Percentiles rank a stretch among this genome's conserved stretches.
These are phyloP conservation scores for Diutina rugosa DNA, from an alignment of 1,139 yeast species.

Conservation along the genomic window DNA sequence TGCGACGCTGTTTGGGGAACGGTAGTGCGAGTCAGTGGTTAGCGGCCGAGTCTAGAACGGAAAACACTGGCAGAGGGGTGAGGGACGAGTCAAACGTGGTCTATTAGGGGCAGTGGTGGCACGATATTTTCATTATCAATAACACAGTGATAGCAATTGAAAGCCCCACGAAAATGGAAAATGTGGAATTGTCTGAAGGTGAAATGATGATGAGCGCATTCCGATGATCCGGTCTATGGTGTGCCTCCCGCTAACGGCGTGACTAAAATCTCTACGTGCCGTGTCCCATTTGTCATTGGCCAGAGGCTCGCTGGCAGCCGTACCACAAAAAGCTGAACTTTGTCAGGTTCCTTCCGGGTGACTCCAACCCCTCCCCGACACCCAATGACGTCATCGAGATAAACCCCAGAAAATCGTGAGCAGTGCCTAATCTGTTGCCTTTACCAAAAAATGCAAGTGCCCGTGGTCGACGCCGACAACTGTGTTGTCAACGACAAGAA, in stretches of 20 bases:
- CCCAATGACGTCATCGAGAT: neutral
- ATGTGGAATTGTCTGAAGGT: too few relatives aligned
- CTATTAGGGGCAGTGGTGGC: neutral
- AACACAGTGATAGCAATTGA: too few relatives aligned
- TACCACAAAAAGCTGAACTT: neutral
- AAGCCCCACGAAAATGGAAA: too few relatives aligned
- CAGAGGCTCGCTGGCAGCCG: neutral
- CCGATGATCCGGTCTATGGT: neutral
- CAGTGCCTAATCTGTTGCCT: too few relatives aligned
- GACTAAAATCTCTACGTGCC: neutral
- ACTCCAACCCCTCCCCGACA: neutral
- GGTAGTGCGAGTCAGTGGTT: neutral
- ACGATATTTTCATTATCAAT: too few relatives aligned
- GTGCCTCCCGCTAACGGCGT: too few relatives aligned
- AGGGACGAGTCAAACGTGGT: neutral
- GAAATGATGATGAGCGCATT: neutral
- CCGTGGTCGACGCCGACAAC: slow-evolving; percentile 6
- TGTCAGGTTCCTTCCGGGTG: neutral
- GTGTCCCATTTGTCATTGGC: neutral
- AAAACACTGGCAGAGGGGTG: neutral
- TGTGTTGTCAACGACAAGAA: slow-evolving; percentile 20
- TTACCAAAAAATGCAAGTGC: neutral
- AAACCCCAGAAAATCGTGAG: neutral
- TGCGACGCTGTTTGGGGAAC: neutral
- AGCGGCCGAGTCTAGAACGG: neutral